Base-by-base conservation (phyloP, 371 early-diverging fungal species). In the Mortierella sp. region DNA sequence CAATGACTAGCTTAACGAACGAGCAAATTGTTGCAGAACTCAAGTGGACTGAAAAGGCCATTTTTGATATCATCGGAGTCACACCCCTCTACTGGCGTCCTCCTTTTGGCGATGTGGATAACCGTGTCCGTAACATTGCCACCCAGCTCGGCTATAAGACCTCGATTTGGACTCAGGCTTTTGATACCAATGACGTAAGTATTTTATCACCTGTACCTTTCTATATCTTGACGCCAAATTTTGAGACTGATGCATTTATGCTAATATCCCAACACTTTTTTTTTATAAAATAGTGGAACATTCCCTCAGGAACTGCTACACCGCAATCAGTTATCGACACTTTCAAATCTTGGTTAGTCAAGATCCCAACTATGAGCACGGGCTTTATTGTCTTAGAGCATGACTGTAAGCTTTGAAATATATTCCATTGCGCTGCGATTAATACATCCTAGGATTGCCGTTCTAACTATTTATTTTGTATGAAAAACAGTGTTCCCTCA, bases 21-120 rank as follows among this genome's bases (percentile, higher is more conserved):
- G 92, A 92, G 57, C 89, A 89, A 65, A 84, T 93, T 35, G 87
- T 93, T 58, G 92, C 93, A n/a, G 94, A 94, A 68, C 76, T 94
- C 39, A 90, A 89, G 68, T 92, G 89, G 90, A 91, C 88, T 9
- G 92, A 88, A 69, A 71, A 83, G 40, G 89, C 88, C 70, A 91
- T 94, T 77, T 83, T 90, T 64, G 87, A 91, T 64, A 84, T 87
- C 35, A 90, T 87, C 58, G 93, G 93, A 24, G 73, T 78, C 12
- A 84, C 84, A 12, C 88, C 88, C 8, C 59, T 81, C 55, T 87
- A 87, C 75, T 79, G 78, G 80, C 84, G 89, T 18, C 90, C 91
- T 65, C 92, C 93, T 30, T 91, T 85, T 68, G 90, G 90, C 63
- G 91, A 91, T 86, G 87, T 90, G 37, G 91, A 91, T 73, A 86